A percentile compares a stretch with the other conserved stretches of the same genome.
phyloP scores from a whole-genome alignment of 495 filamentous ascomycete genomes.

The Aspergillus mulundensis region DNA sequence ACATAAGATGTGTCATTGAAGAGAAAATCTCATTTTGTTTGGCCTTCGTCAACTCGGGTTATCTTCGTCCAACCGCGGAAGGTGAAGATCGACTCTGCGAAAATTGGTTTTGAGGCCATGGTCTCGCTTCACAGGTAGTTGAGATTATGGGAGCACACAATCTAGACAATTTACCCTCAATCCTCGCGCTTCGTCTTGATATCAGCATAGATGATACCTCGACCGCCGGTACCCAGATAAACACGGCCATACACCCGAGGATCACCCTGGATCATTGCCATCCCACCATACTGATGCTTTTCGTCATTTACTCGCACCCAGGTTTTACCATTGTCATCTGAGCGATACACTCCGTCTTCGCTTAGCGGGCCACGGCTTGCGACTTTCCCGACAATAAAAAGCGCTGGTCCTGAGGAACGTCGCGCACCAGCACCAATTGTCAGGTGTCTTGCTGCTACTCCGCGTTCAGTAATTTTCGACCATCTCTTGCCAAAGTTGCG shows the following conservation, averaged over 20 bases:
- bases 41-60: not conserved
- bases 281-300: constrained; percentile 17
- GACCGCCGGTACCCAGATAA: constrained; percentile 56
- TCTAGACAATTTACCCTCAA: not conserved
- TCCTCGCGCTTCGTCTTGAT: not conserved
- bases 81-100: not conserved
- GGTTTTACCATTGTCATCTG: constrained; percentile 40
- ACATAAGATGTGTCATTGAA: not conserved
- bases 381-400: constrained; percentile 8
- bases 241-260: constrained; percentile 49
- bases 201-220: constrained; percentile 47
- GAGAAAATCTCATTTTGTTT: not conserved
- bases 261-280: constrained; percentile 39
- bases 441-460: constrained; percentile 4
- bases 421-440: constrained; percentile 9
- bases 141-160: not conserved
- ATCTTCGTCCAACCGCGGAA: not conserved
- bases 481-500: constrained; percentile 12
- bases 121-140: not conserved
- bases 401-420: not conserved
- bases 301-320: constrained; percentile 54
- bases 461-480: constrained; percentile 3
- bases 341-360: constrained; percentile 40
- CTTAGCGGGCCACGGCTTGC: constrained; percentile 2
- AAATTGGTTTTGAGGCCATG: not conserved